Evolutionary conservation across 257 asterid species (phyloP).

Genomic region (Leptodermis oblonga): DNA sequence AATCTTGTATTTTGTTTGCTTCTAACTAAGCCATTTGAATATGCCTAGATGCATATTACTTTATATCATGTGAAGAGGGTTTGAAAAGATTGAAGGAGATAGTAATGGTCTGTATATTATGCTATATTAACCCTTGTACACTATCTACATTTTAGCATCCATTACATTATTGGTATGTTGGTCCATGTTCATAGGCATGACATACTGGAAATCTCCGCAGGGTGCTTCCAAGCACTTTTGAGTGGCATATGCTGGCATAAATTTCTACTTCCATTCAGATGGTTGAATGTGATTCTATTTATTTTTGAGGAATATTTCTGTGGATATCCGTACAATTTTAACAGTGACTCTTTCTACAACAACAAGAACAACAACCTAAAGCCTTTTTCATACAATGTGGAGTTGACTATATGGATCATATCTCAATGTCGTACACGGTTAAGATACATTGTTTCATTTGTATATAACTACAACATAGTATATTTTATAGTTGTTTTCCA

Average conservation of each 20-base stretch:
- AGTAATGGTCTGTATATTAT: background rate
- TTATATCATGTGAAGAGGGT: background rate
- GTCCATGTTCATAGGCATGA: background rate
- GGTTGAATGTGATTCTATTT: background rate
- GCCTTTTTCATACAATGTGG: no score
- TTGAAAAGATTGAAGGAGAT: background rate
- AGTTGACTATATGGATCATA: no score
- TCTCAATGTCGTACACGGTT: no score
- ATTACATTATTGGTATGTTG: background rate
- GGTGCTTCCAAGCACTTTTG: no score
- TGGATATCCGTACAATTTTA: background rate
- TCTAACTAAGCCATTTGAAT: background rate
- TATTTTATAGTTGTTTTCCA: no score
- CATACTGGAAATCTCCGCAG: no score
- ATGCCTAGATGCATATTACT: background rate
- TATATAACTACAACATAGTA: no score
- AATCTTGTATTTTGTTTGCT: background rate
- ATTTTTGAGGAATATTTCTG: background rate
- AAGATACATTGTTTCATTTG: no score
- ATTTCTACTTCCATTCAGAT: background rate
- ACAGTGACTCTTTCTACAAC: no score
- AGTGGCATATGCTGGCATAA: background rate
- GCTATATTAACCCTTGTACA: background rate
- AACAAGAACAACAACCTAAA: no score
- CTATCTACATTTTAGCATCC: background rate